Base-by-base conservation (phyloP, 2,329 filamentous ascomycete species). In the Talaromyces pinophilus region DNA sequence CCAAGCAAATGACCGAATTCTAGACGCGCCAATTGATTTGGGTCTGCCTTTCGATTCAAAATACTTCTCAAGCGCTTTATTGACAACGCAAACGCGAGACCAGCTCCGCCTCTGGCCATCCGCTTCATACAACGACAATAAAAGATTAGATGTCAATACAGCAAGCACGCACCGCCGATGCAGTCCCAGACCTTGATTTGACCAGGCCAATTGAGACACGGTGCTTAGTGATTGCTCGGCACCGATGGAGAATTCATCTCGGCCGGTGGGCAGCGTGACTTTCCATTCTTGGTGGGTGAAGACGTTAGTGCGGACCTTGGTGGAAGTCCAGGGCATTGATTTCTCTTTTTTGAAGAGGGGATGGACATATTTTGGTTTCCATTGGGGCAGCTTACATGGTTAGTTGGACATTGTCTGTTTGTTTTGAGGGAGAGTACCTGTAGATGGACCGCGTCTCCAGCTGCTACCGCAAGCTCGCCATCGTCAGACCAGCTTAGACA, bases 401-500 rank as follows among this genome's bases (percentile, higher is more conserved):
- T 57, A 46, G 19, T 8, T 22, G 50, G 7, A 1, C 22, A 30
- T 48, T 61, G 25, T 61, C 13, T 28, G 38, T 33, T 48, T 44
- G 22, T 44, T 44, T 25, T 8, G 48, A 22, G 38, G n/a, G 25
- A 13, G 72, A 74, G 67, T 40, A 85, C 79, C 69, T 88, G 72
- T 46, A 88, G 77, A 50, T 86, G 80, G 19, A 88, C 80, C 68
- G 81, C 77, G 70, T 88, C 86, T 62, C 84, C 83, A 11, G 82
- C 82, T 15, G 84, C 84, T 57, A 88, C 75, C 6, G 86, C 86
- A 54, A 89, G 79, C 59, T 85, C 83, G 55, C 85, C 84, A 70
- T 88, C 85, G 46, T 79, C 74, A 6, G 86, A 88, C 86, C 87
- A 89, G 62, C 82, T 79, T n/a, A 88, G 74, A 59, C 83, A 85